Evolutionary conservation across 2,329 filamentous ascomycete genomes (phyloP).

Genomic region (Lithohypha guttulata): DNA sequence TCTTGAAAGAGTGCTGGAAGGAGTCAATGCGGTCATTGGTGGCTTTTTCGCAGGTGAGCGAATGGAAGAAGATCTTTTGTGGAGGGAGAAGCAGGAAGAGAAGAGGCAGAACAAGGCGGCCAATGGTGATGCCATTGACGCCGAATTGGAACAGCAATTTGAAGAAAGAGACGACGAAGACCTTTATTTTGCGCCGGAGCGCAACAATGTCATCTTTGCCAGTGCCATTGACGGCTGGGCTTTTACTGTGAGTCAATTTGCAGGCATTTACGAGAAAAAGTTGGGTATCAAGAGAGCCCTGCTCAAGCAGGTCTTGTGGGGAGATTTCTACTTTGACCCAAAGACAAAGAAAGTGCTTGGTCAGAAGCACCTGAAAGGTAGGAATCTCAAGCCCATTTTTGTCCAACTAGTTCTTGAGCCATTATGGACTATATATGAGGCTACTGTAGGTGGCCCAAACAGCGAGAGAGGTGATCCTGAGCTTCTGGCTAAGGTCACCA

Average conservation of each 20-base stretch:
- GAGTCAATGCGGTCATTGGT: slow-evolving; percentile 93
- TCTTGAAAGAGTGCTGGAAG: slow-evolving; percentile 78
- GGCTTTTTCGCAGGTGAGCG: slow-evolving; percentile 96
- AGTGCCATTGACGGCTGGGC: slow-evolving; percentile 99
- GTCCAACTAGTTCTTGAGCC: slow-evolving; percentile 92
- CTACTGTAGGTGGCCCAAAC: slow-evolving; percentile 58
- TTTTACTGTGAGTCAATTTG: slow-evolving; percentile 91
- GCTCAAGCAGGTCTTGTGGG: slow-evolving; percentile 92
- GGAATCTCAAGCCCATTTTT: slow-evolving; percentile 89
- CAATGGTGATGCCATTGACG: slow-evolving; percentile 26
- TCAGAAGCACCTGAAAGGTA: slow-evolving; percentile 83
- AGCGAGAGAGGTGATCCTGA: slow-evolving; percentile 72
- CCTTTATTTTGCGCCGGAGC: slow-evolving; percentile 94
- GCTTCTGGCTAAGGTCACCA: slow-evolving; percentile 87
- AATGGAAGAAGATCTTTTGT: slow-evolving; percentile 96
- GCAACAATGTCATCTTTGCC: slow-evolving; percentile 98
- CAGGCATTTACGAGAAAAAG: slow-evolving; percentile 88
- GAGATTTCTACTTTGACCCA: slow-evolving; percentile 89
- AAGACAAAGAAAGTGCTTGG: slow-evolving; percentile 91
- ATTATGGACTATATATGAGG: slow-evolving; percentile 91
- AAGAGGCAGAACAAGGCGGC: slow-evolving; percentile 48
- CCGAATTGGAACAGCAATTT: slow-evolving; percentile 48
- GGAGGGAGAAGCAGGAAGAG: slow-evolving; percentile 87
- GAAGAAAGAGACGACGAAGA: slow-evolving; percentile 93
- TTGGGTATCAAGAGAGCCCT: slow-evolving; percentile 80